phyloP scores from a whole-genome alignment of 306 rosid species.

The Citrullus amarus region DNA sequence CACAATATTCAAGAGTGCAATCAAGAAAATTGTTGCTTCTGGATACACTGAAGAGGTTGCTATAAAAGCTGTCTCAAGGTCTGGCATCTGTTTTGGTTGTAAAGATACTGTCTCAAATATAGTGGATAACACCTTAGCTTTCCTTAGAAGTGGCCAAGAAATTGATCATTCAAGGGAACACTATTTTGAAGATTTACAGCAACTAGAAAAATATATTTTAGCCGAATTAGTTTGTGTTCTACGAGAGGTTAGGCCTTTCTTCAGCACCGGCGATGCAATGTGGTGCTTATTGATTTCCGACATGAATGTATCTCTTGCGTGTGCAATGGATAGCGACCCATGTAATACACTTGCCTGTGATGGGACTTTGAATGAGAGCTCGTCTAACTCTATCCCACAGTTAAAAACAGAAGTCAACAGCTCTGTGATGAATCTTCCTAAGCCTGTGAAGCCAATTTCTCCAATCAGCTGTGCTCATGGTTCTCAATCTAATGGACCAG shows the following conservation, averaged over 20 bases:
- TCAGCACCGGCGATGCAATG: constrained; percentile 91
- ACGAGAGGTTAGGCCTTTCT: constrained; percentile 75
- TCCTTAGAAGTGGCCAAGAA: constrained; percentile 71
- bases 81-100: constrained; percentile 77
- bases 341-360: constrained; percentile 28
- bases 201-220: constrained; percentile 76
- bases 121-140: constrained; percentile 58
- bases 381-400: constrained; percentile 27
- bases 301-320: constrained; percentile 80
- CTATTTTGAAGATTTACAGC: constrained; percentile 62
- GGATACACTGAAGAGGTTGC: constrained; percentile 74
- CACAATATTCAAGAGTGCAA: constrained; percentile 61
- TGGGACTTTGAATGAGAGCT: constrained; percentile 25
- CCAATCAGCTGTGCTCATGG: constrained; percentile 24
- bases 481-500: constrained; percentile 35
- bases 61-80: constrained; percentile 58
- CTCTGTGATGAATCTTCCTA: constrained; percentile 40
- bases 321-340: constrained; percentile 63
- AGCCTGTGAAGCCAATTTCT: constrained; percentile 31
- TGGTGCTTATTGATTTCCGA: constrained; percentile 83
- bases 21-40: constrained; percentile 49
- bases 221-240: constrained; percentile 87
- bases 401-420: constrained; percentile 36
- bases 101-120: constrained; percentile 73
- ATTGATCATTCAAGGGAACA: constrained; percentile 64